Conservation (phyloP, 148 eudicot genomes). For the Camellia japonica region DNA sequence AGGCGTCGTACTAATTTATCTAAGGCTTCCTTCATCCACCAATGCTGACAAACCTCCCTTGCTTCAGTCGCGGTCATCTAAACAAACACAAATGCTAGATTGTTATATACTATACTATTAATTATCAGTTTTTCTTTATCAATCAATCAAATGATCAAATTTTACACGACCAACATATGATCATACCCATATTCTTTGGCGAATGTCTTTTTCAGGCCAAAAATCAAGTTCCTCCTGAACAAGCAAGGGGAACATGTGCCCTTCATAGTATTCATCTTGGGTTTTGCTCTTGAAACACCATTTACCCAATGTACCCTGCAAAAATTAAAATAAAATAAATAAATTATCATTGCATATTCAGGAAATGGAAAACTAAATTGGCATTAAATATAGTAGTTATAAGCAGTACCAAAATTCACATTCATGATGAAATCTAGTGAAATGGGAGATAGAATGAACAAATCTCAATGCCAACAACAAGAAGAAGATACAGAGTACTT, state of each 20-base stretch:
- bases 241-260: constrained; percentile 54
- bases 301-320: constrained; percentile 33
- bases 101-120: background rate
- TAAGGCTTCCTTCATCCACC: constrained; percentile 63
- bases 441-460: no score
- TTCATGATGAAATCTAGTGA: no score
- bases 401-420: no score
- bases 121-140: background rate
- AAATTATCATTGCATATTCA: background rate
- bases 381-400: no score
- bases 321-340: background rate
- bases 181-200: constrained; percentile 58
- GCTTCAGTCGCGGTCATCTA: constrained; percentile 45
- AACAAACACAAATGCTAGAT: background rate
- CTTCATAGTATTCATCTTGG: constrained; percentile 38
- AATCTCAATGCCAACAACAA: no score
- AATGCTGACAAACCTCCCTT: constrained; percentile 36
- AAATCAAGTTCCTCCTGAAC: constrained; percentile 52
- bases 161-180: background rate
- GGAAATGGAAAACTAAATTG: background rate
- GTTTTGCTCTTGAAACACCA: constrained; percentile 56
- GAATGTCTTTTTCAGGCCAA: constrained; percentile 51
- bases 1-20: constrained; percentile 34
- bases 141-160: background rate
- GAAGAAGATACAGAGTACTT: no score